A percentile compares a stretch with the other conserved stretches of the same genome.
Conservation (phyloP, 257 asterid species). For the Misopates orontium region DNA sequence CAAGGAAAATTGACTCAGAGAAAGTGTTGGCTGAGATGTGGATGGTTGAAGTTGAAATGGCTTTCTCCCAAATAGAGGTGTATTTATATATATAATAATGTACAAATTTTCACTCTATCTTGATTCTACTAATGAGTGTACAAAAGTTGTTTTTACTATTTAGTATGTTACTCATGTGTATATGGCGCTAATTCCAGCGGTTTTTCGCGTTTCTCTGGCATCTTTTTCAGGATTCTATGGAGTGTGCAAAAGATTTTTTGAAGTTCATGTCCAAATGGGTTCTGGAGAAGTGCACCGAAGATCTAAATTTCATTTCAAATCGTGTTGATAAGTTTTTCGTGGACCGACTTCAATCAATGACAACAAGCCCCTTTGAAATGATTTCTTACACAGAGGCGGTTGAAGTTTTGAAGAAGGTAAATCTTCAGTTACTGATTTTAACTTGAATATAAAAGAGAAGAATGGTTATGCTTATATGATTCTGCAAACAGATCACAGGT, state of each 20-base stretch:
- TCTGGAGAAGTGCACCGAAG: conserved; percentile 59
- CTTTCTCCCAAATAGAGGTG: conserved; percentile 75
- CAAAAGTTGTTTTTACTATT: no score
- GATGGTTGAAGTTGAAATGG: conserved; percentile 80
- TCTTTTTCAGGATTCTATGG: conserved; percentile 69
- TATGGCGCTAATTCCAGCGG: no score
- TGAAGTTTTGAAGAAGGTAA: conserved; percentile 61
- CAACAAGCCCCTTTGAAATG: conserved; percentile 46
- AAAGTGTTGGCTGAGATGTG: conserved; percentile 77
- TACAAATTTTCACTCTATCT: background rate
- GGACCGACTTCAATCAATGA: conserved; percentile 52
- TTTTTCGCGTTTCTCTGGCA: background rate
- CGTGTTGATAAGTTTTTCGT: conserved; percentile 55
- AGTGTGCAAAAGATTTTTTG: conserved; percentile 70
- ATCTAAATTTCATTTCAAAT: conserved; percentile 58
- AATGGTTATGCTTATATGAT: background rate
- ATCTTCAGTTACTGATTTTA: background rate
- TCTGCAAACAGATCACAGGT: conserved; percentile 40
- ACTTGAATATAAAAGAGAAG: background rate
- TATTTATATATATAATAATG: background rate
- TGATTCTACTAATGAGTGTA: no score
- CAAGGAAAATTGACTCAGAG: conserved; percentile 46
- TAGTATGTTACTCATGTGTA: no score
- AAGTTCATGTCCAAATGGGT: conserved; percentile 67
- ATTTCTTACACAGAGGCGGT: conserved; percentile 72